These are phyloP conservation scores for Gentiana macrophylla DNA, from an alignment of 257 asterid genomes.

Conservation along the genomic window DNA sequence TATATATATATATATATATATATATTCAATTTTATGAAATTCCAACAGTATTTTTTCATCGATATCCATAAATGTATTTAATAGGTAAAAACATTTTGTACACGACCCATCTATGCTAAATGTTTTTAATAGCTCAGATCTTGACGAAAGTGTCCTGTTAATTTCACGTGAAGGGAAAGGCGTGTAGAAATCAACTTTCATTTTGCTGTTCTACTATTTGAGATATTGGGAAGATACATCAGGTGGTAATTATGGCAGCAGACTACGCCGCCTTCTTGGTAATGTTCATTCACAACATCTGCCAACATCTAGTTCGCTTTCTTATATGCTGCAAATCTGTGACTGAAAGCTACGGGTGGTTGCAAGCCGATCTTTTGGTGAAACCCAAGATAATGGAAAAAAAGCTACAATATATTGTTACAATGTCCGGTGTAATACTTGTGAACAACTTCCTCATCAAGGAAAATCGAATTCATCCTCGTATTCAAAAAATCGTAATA, in stretches of 20 bases:
- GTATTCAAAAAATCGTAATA: constrained; percentile 6
- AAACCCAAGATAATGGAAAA: constrained; percentile 84
- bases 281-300: constrained; percentile 66
- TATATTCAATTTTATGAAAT: too few species aligned
- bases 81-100: too few species aligned
- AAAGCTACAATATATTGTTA: constrained; percentile 89
- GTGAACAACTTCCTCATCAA: constrained; percentile 73
- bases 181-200: constrained; percentile 95
- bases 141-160: constrained; percentile 73
- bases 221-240: constrained; percentile 79
- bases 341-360: constrained; percentile 88
- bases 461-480: constrained; percentile 85
- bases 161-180: constrained; percentile 90
- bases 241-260: constrained; percentile 95
- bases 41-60: too few species aligned
- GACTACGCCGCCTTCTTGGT: constrained; percentile 78
- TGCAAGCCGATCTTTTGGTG: constrained; percentile 90
- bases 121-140: constrained; percentile 60
- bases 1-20: too few species aligned
- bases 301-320: constrained; percentile 85
- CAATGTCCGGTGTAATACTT: constrained; percentile 84
- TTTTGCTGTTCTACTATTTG: constrained; percentile 49
- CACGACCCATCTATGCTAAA: too few species aligned
- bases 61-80: too few species aligned
- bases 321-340: constrained; percentile 76